Evolutionary conservation across 2,329 filamentous ascomycete species (phyloP), one percentile per base, ranked within the genome.

Genomic region (Fusarium zealandicum): DNA sequence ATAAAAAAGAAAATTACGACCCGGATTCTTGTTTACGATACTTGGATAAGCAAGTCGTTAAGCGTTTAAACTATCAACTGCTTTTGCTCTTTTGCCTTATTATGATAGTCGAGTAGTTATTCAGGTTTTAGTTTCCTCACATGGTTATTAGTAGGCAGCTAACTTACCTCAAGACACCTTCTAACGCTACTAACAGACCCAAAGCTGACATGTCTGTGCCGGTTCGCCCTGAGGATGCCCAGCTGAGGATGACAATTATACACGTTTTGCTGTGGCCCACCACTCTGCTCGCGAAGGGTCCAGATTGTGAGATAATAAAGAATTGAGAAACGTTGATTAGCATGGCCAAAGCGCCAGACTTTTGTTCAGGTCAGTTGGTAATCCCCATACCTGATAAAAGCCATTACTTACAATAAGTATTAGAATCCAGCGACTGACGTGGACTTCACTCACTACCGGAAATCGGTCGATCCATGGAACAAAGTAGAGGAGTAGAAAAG

Each of bases 211-310:
- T 82, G 65, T 85, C 82, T 12, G 79, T 78, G 22, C 84, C 78
- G 9, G 79, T 77, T n/a, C 82, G 74, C 8, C 83, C 81, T 10
- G 80, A 84, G 1, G 75, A 77, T 50, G 77, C 74, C 85, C 85
- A 88, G 25, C 85, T 85, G 5, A 88, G 71, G 14, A 80, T 79
- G n/a, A 88, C 84, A 59, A 88, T 87, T 5, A 81, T 81, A 63
- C 84, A 87, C 0, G 85, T 88, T 73, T 88, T 88, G 30, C 86
- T 74, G 64, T 88, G 85, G 1, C 85, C 86, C 13, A 88, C 84
- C 1, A 89, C 84, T 0, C 85, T 87, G 62, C 84, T 87, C 7
- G 84, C 84, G 4, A 88, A 84, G 0, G 85, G 82, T 0, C 85
- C 85, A 0, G 82, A 83, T 68, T 84, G 80, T 3, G 82, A 83